Conservation (phyloP, 768 basidiomycete species). For the Daedaleopsis sinensis region DNA sequence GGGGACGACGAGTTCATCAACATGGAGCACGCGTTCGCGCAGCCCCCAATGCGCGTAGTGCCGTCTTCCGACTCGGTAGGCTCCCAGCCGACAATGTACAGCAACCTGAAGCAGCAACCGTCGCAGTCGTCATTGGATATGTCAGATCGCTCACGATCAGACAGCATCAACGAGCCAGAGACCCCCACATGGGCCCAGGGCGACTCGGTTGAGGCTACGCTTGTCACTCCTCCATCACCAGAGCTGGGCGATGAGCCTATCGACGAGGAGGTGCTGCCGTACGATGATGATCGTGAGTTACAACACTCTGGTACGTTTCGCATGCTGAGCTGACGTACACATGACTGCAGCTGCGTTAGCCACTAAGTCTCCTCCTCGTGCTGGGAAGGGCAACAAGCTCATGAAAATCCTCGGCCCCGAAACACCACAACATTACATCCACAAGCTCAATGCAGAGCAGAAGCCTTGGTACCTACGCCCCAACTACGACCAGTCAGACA, state of each 20-base stretch:
- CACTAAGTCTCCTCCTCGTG: slow-evolving; percentile 31
- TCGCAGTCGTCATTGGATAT: slow-evolving; percentile 32
- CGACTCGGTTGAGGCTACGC: slow-evolving; percentile 13
- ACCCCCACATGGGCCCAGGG: slow-evolving; percentile 22
- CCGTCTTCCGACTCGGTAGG: slow-evolving; percentile 10
- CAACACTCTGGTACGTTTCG: not conserved
- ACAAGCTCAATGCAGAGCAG: slow-evolving; percentile 41
- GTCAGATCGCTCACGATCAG: slow-evolving; percentile 21
- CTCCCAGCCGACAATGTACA: slow-evolving; percentile 27
- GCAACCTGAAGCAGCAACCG: slow-evolving; percentile 25
- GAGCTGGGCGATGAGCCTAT: slow-evolving; percentile 9
- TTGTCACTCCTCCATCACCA: slow-evolving; percentile 10
- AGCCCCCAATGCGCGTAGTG: slow-evolving; percentile 17
- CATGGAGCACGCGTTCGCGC: slow-evolving; percentile 30
- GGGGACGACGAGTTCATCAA: slow-evolving; percentile 44
- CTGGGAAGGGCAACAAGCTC: slow-evolving; percentile 55
- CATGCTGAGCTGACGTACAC: not conserved
- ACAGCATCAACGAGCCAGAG: slow-evolving; percentile 20
- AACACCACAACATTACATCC: slow-evolving; percentile 48
- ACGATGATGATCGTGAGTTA: slow-evolving; percentile 29
- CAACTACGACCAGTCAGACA: slow-evolving; percentile 78
- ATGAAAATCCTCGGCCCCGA: slow-evolving; percentile 68
- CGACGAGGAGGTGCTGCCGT: slow-evolving; percentile 15
- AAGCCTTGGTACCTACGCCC: slow-evolving; percentile 87
- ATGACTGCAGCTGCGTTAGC: slow-evolving; percentile 8